Conservation (phyloP, 169 alveolate genomes). For the Neospora caninum region DNA sequence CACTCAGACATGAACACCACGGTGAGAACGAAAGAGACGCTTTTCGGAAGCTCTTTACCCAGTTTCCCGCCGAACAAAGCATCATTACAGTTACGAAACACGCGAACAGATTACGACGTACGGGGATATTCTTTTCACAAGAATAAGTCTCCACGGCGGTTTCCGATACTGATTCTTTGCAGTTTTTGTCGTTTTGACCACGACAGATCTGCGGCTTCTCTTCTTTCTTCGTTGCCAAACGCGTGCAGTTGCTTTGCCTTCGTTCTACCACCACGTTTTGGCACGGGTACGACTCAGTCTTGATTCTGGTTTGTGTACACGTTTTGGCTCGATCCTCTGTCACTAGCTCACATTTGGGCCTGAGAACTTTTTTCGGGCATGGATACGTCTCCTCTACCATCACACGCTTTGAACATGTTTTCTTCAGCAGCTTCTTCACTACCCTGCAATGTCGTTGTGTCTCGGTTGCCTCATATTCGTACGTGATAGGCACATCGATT, state of each 20-base stretch:
- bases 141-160: not conserved
- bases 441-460: not conserved
- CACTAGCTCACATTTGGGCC: constrained; percentile 11
- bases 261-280: not conserved
- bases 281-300: constrained; percentile 37
- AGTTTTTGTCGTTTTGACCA: not conserved
- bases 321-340: not conserved
- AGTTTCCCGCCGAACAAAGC: too few relatives aligned
- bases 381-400: not conserved
- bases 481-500: not conserved
- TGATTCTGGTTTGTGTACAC: not conserved
- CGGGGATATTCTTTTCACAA: constrained; percentile 7
- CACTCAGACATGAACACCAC: too few relatives aligned
- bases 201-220: not conserved
- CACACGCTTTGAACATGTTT: not conserved
- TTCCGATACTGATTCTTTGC: not conserved
- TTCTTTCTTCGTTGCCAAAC: not conserved
- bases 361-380: not conserved
- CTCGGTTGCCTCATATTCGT: constrained; percentile 1
- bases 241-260: not conserved
- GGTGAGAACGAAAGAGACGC: too few relatives aligned
- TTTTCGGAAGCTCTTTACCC: too few relatives aligned
- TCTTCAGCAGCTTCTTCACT: not conserved
- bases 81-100: too few relatives aligned
- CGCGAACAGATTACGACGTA: not conserved